Conservation (phyloP, 139 green algal species). For the Bryopsis sp. region DNA sequence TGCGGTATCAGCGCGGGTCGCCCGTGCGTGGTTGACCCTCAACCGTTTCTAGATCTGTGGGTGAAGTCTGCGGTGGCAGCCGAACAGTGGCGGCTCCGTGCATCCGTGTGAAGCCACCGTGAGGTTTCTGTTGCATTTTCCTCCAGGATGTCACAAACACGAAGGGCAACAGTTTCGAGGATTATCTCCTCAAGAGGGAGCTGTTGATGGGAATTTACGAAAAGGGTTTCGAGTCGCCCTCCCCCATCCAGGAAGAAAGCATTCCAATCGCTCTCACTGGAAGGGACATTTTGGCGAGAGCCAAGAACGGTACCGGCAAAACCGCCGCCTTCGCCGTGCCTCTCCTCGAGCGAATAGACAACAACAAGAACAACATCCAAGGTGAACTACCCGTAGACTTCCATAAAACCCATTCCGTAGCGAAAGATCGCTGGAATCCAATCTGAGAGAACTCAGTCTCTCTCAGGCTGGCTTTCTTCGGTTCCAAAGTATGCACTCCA, state of each 20-base stretch:
- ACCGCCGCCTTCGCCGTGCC: constrained; percentile 98
- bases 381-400: no score
- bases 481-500: no score
- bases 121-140: background rate
- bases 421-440: background rate
- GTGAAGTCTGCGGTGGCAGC: background rate
- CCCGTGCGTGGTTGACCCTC: background rate
- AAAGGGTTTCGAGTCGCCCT: constrained; percentile 95
- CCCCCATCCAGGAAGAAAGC: constrained; percentile 89
- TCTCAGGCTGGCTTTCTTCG: no score
- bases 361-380: constrained; percentile 81
- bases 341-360: constrained; percentile 89
- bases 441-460: background rate
- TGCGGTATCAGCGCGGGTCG: background rate
- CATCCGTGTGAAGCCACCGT: background rate
- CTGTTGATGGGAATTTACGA: constrained; percentile 99
- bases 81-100: background rate
- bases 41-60: background rate
- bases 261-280: constrained; percentile 97
- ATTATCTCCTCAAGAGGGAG: constrained; percentile 96
- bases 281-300: constrained; percentile 94
- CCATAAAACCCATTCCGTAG: no score
- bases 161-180: constrained; percentile 98
- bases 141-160: constrained; percentile 93
- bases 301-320: constrained; percentile 99